Conservation (phyloP, 2,329 filamentous ascomycete species). For the Sporothrix humicola region DNA sequence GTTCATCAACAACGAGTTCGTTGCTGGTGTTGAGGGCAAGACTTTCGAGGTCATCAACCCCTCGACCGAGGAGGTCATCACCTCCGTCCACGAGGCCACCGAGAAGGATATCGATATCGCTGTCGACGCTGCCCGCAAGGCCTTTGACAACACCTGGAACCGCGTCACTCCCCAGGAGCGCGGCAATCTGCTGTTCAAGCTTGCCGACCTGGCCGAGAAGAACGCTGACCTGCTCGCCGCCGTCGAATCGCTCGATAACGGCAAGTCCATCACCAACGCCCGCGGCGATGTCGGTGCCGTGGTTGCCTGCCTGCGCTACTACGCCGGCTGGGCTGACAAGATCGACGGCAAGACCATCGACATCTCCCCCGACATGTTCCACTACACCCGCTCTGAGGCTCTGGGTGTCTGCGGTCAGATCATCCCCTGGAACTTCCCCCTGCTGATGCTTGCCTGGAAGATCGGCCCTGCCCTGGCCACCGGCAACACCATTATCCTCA, state of each 20-base stretch:
- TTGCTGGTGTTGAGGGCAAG: conserved; percentile 82
- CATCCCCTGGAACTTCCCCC: conserved; percentile 87
- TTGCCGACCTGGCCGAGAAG: conserved; percentile 81
- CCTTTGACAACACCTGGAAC: conserved; percentile 77
- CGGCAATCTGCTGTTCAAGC: conserved; percentile 71
- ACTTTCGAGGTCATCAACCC: conserved; percentile 94
- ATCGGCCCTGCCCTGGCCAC: conserved; percentile 74
- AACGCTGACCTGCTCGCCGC: conserved; percentile 77
- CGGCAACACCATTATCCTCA: conserved; percentile 74
- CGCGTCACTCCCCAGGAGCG: conserved; percentile 72
- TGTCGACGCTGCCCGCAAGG: conserved; percentile 82
- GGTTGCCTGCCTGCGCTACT: conserved; percentile 78
- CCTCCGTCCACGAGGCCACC: conserved; percentile 79
- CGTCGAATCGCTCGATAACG: conserved; percentile 87
- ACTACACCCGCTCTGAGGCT: conserved; percentile 82
- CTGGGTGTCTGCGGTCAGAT: conserved; percentile 84
- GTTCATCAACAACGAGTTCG: conserved; percentile 93
- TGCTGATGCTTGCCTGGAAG: conserved; percentile 85
- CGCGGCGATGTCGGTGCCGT: conserved; percentile 74
- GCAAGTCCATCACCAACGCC: conserved; percentile 78
- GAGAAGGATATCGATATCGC: conserved; percentile 86
- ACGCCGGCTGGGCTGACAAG: conserved; percentile 92
- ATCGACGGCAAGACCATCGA: conserved; percentile 86
- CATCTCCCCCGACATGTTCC: conserved; percentile 76
- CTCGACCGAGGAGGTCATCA: conserved; percentile 81